A percentile compares a stretch with the other conserved stretches of the same genome.
Evolutionary conservation across 2,329 filamentous ascomycete species (phyloP).

Genomic region (Alternaria rosae): DNA sequence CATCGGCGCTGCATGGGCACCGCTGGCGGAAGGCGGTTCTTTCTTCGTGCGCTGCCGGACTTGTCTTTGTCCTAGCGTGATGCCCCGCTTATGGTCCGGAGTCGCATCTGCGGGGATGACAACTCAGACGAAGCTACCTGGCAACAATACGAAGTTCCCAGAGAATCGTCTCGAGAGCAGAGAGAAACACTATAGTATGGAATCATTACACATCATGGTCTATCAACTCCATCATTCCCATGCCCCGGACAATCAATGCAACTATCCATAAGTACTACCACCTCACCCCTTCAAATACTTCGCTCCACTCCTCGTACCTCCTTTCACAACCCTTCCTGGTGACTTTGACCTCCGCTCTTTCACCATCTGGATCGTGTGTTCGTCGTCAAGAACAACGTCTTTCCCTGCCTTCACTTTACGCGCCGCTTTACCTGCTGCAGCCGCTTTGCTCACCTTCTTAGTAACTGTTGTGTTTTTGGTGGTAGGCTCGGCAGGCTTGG

Average conservation of each 20-base stretch:
- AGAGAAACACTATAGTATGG: not conserved
- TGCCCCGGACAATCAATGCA: not conserved
- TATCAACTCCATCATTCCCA: not conserved
- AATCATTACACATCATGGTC: not conserved
- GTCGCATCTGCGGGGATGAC: not conserved
- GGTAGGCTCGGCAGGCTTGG: not conserved
- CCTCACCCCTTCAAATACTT: not conserved
- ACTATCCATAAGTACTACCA: not conserved
- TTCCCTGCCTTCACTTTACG: not conserved
- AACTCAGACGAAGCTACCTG: not conserved
- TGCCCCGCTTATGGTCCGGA: not conserved
- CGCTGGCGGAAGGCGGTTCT: constrained; percentile 15
- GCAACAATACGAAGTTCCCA: not conserved
- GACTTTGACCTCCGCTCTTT: not conserved
- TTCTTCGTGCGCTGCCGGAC: constrained; percentile 25
- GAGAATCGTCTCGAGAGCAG: not conserved
- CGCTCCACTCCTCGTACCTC: not conserved
- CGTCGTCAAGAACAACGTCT: not conserved
- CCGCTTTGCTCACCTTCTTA: not conserved
- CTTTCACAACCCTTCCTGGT: not conserved
- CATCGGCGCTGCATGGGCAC: constrained; percentile 4
- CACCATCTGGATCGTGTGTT: not conserved
- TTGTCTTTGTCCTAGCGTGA: constrained; percentile 32
- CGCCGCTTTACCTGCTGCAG: constrained; percentile 2
- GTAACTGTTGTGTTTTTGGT: not conserved